Conservation (phyloP, 2,329 filamentous ascomycete genomes). For the Lachnellula occidentalis region DNA sequence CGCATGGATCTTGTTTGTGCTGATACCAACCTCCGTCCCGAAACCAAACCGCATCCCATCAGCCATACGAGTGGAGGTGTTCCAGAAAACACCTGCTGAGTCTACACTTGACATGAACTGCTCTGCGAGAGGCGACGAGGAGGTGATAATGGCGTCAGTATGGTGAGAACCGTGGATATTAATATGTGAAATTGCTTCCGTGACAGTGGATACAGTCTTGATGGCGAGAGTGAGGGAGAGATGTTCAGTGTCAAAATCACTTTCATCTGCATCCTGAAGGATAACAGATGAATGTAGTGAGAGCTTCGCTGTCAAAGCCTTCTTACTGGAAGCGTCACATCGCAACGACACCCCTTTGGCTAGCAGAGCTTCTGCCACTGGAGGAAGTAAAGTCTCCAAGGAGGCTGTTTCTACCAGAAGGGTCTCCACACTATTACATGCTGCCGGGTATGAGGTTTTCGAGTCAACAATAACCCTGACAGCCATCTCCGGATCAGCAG, state of each 20-base stretch:
- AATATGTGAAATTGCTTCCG: constrained; percentile 79
- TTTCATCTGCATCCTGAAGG: constrained; percentile 59
- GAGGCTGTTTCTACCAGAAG: constrained; percentile 75
- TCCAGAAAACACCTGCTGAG: constrained; percentile 93
- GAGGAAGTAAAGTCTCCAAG: constrained; percentile 61
- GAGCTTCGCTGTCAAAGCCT: constrained; percentile 49
- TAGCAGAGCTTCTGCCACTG: constrained; percentile 67
- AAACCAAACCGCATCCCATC: constrained; percentile 98
- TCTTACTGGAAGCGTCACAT: constrained; percentile 68
- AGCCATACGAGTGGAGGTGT: constrained; percentile 87
- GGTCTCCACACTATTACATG: constrained; percentile 92
- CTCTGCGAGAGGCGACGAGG: constrained; percentile 61
- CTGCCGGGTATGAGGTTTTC: constrained; percentile 90
- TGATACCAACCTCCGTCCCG: constrained; percentile 96
- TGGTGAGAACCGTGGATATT: constrained; percentile 89
- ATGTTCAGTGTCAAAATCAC: constrained; percentile 86
- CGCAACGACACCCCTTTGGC: constrained; percentile 74
- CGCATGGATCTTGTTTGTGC: constrained; percentile 97
- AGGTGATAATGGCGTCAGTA: constrained; percentile 85
- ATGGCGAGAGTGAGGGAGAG: constrained; percentile 78
- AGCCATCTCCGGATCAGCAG: constrained; percentile 68
- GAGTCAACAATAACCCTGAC: constrained; percentile 78
- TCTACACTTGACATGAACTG: constrained; percentile 81
- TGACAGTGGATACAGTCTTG: constrained; percentile 65
- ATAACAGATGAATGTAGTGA: constrained; percentile 37